Conservation (phyloP, 1,284 basidiomycete species). For the Nidula niveotomentosa region DNA sequence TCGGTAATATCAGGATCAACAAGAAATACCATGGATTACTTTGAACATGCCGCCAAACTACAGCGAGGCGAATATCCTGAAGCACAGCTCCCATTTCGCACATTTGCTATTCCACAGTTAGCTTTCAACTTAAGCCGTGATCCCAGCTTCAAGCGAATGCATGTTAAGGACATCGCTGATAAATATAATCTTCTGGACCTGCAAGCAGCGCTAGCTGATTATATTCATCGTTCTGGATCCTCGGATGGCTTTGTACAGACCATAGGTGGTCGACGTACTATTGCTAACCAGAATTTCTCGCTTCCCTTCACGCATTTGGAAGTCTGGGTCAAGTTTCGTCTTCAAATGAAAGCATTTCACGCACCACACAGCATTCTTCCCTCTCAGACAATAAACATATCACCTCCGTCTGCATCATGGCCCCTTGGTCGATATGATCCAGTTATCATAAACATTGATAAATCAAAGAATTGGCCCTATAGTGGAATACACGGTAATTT, state of each 20-base stretch:
- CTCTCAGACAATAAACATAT: constrained; percentile 18
- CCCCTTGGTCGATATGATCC: constrained; percentile 18
- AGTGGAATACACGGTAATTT: constrained; percentile 21
- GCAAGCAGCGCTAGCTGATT: constrained; percentile 20
- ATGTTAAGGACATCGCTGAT: constrained; percentile 17
- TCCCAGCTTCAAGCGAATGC: constrained; percentile 9
- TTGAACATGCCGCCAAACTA: constrained; percentile 5
- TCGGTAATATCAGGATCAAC: background rate
- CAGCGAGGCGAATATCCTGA: constrained; percentile 5
- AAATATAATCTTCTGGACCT: constrained; percentile 23
- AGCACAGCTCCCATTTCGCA: constrained; percentile 9
- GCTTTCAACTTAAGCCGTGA: constrained; percentile 21
- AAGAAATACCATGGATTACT: constrained; percentile 9
- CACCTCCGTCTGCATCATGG: constrained; percentile 14
- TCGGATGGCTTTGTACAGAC: background rate
- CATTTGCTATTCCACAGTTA: constrained; percentile 7
- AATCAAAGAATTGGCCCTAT: constrained; percentile 14
- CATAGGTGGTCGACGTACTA: constrained; percentile 11
- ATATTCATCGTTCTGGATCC: constrained; percentile 6
- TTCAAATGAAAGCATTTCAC: constrained; percentile 17
- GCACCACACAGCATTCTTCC: constrained; percentile 14
- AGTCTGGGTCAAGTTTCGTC: constrained; percentile 17
- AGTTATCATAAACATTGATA: constrained; percentile 18
- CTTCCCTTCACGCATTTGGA: constrained; percentile 17
- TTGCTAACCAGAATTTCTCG: background rate